Evolutionary conservation across 495 filamentous ascomycete species (phyloP), one percentile per base, ranked within the genome.

Genomic region (Podospora pseudopauciseta): DNA sequence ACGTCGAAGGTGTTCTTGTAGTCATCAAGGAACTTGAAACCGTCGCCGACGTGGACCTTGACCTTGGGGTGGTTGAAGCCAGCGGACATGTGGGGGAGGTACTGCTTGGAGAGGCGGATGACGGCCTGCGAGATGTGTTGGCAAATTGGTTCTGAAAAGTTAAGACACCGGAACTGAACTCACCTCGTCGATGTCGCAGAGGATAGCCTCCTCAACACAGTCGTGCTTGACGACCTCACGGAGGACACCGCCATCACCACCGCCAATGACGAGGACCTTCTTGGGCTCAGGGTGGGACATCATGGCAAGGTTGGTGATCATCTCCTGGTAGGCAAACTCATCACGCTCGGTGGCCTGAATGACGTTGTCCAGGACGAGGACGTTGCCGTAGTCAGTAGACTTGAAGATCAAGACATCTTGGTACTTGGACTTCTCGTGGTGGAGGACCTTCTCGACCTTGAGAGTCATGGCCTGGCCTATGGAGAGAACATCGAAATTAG

Each of bases 321-420:
- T 99, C 88, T 99, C 96, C 84, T 99, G 96, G 88, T 98, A 98
- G 82, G 92, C 90, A 86, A 98, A 98, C 85, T 99, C 96, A 78
- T 99, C 96, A 56, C 93, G 87, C 88, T 98, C 95, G 66, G 95
- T 97, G 85, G 89, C 93, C 82, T 98, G 95, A 80, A 99, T 97
- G 78, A 97, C 95, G 77, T 97, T 97, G 86, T 99, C 95, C 54
- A 99, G 86, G 58, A 99, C 94, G n/a, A 99, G 87, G 63, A 98
- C 94, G 73, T 88, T 96, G 75, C 95, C 95, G 80, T 98, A 92
- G 87, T 97, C 87, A 85, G 89, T 94, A 75, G 91, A 94, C 86
- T 99, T 90, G 83, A 98, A 98, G 82, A 98, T 91, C 72, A 99
- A 88, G 61, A 99, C 94, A 77, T 98, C 95, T 83, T 99, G 95